phyloP scores from a whole-genome alignment of 2,329 filamentous ascomycete genomes.

The Fusarium devonianum region DNA sequence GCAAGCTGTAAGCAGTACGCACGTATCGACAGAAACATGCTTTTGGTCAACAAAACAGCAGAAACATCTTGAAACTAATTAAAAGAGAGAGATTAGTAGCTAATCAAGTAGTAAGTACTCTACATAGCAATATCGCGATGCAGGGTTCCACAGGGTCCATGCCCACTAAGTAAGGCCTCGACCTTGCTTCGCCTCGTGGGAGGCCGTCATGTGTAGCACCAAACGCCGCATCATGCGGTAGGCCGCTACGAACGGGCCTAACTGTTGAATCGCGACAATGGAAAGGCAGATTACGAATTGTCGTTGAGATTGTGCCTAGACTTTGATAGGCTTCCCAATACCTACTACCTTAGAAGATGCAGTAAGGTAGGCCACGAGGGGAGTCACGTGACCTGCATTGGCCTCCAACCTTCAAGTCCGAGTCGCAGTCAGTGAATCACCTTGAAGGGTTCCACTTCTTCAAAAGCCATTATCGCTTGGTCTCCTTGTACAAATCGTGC shows the following conservation, averaged over 20 bases:
- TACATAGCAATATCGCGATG: constrained; percentile 2
- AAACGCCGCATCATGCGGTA: background rate
- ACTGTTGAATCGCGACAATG: background rate
- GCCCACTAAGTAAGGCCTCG: constrained; percentile 18
- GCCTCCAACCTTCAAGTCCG: constrained; percentile 4
- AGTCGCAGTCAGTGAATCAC: constrained; percentile 20
- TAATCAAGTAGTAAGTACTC: background rate
- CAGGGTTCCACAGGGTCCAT: constrained; percentile 8
- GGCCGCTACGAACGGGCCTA: background rate
- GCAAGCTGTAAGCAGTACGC: constrained; percentile 11
- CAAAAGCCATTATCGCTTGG: constrained; percentile 7
- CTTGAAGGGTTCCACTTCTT: constrained; percentile 2
- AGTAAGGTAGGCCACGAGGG: too few relatives aligned
- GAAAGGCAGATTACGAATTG: background rate
- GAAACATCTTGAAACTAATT: background rate
- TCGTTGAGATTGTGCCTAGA: background rate
- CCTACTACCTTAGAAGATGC: background rate
- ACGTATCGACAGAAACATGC: constrained; percentile 16
- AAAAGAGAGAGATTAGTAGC: background rate
- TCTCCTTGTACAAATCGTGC: constrained; percentile 15
- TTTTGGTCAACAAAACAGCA: background rate
- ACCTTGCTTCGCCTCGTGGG: constrained; percentile 32
- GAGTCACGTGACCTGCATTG: constrained; percentile 22
- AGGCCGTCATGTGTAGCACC: constrained; percentile 19
- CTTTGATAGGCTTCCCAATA: background rate